Evolutionary conservation across 2,329 filamentous ascomycete species (phyloP), one percentile per base, ranked within the genome.

Genomic region (Pezicula rhizophila): DNA sequence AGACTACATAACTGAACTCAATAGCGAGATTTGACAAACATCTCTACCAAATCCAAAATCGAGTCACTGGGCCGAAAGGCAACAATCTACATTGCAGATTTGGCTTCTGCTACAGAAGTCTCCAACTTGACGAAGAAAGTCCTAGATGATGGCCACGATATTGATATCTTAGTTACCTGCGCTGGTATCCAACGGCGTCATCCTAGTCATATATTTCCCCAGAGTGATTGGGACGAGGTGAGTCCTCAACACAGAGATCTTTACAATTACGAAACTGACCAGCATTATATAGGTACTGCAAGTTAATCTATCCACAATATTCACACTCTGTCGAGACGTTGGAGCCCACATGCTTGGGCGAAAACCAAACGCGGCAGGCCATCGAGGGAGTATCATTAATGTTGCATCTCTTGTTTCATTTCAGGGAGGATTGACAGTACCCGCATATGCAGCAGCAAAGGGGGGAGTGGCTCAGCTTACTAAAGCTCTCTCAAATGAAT

Each of bases 341-440:
- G 87, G 86, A 56, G 80, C 82, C n/a, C 84, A 89, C 71, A 87
- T 90, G 79, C 80, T 91, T 23, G 61, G 64, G 2, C 79, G 84
- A 14, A 61, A 68, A 7, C 67, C 70, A 1, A 72, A 71, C 0
- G 48, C 49, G 11, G 46, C 58, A n/a, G 76, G 77, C 45, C 77
- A 83, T 35, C 72, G 78, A 50, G 87, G 87, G 20, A 77, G 76
- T 61, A 85, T 96, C 69, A 85, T 96, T 73, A 96, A 95, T 70
- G 82, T 95, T 48, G 89, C 84, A 10, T 87, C 81, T 11, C 77
- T 96, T 37, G 78, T 95, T n/a, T 85, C 84, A 25, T 96, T 95
- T 75, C 90, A 96, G 65, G 91, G 91, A 47, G 90, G 90, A 1
- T 75, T 96, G 56, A 95, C 86, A 0, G 88, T 96, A 1, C 89